Base-by-base conservation (phyloP, 306 rosid genomes). In the Prunus padus region DNA sequence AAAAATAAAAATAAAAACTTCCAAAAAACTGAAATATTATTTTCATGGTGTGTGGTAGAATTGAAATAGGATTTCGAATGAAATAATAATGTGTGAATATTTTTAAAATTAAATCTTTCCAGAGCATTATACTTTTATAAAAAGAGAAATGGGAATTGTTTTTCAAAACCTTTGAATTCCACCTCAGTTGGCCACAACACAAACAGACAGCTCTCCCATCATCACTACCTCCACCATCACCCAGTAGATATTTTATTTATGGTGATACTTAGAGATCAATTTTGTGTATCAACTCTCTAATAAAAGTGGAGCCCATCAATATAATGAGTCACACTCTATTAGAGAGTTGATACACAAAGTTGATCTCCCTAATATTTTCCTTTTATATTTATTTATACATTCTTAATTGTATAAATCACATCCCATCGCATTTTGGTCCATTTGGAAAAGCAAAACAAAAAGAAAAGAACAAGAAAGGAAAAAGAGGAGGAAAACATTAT, bases 201-300 rank as follows among this genome's bases (percentile, higher is more conserved):
- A 87, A 82, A 86, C 67, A 22, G 76, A 87, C 88, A 82, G 61
- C 85, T 77, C 85, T 79, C 69, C 69, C 75, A 67, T 76, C 68
- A 20, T 64, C 70, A 56, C 74, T 64, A 52, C 59, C 28, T 10
- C 62, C 65, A 50, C 80, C 86, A 80, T 73, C 75, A 74, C 75
- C 25, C 65, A 74, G 25, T 69, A 85, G 63, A 73, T 82, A 76
- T 82, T 51, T 40, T 44, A 33, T 71, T 46, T 16, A 33, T n/a
- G n/a, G n/a, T n/a, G n/a, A n/a, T n/a, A n/a, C n/a, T n/a, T n/a
- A n/a, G n/a, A n/a, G n/a, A n/a, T n/a, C n/a, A n/a, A n/a, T n/a
- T n/a, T n/a, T n/a, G n/a, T n/a, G n/a, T n/a, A n/a, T n/a, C n/a
- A n/a, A n/a, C n/a, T n/a, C n/a, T n/a, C n/a, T n/a, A n/a, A n/a